These are phyloP conservation scores for Cerioporus squamosus DNA, from an alignment of 1,284 basidiomycete genomes.

Conservation along the genomic window DNA sequence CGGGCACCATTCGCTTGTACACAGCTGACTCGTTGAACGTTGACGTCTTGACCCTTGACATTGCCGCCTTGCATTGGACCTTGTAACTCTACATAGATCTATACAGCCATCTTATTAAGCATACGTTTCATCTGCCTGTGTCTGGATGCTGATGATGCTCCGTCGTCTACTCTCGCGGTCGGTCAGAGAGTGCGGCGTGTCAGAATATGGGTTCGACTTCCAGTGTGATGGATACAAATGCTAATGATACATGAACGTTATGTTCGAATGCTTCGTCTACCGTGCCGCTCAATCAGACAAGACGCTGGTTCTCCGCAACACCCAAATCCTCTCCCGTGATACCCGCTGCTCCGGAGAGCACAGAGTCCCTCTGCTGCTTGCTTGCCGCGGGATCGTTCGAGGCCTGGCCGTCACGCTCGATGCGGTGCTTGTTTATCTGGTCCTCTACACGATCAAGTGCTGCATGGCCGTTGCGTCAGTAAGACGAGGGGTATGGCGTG, in stretches of 20 bases:
- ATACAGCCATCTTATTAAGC: conserved; percentile 25
- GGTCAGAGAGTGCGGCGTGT: no score
- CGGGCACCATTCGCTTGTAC: conserved; percentile 22
- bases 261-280: neutral
- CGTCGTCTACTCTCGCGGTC: no score
- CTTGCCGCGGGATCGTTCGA: conserved; percentile 11
- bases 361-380: conserved; percentile 21
- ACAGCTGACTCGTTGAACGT: conserved; percentile 19
- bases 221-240: no score
- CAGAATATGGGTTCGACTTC: no score
- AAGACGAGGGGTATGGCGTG: neutral
- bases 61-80: conserved; percentile 21
- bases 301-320: conserved; percentile 18
- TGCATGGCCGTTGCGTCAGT: neutral
- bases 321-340: conserved; percentile 28
- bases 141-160: no score
- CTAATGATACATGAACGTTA: no score
- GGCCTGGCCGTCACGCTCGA: conserved; percentile 11
- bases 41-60: no score
- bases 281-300: neutral
- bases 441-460: conserved; percentile 20
- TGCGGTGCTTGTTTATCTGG: conserved; percentile 13
- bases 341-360: conserved; percentile 25
- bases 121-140: neutral
- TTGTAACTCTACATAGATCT: conserved; percentile 29